Evolutionary conservation across 2,329 filamentous ascomycete genomes (phyloP), one percentile per base, ranked within the genome.

Genomic region (Davidsoniella neocaledoniae): DNA sequence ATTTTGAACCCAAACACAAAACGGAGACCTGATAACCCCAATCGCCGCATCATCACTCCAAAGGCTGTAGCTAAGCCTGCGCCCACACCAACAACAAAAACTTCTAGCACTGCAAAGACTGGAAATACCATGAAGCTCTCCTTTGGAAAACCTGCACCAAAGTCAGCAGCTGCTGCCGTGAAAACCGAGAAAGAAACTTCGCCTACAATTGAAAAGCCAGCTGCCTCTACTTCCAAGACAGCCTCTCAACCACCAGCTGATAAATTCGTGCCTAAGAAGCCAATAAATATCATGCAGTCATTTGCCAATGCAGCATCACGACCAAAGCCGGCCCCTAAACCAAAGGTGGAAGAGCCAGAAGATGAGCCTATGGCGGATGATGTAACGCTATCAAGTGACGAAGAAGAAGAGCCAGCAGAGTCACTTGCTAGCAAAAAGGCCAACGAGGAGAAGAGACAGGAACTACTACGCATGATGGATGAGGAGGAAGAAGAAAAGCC

Each of bases 221-320:
- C 21, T 16, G 12, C 12, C 10, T 14, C 7, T 9, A 42, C 14
- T n/a, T 46, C 37, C 2, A 29, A 40, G 16, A 36, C n/a, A 9
- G 33, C 17, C 25, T 29, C 48, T 14, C 23, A 41, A 21, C 17
- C 49, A 41, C 40, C 29, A 17, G 39, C 1, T 62, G 62, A 52
- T 57, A 56, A 48, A 57, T 61, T 39, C 29, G 53, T 57, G 25
- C 50, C 57, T 7, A 53, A 48, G n/a, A 53, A 46, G 8, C 12
- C 79, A 10, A 67, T 66, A 2, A 74, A 76, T 53, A 76, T 93
- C 23, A 86, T 91, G 70, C 80, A 81, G 53, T 83, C 85, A 0
- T 93, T 93, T 61, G 83, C 84, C 12, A 85, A 82, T 58, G 68
- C 70, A 4, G 63, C 62, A 3, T 57, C 61, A 3, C 64, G 60